Percentiles rank a stretch among this genome's conserved stretches.
phyloP scores from a whole-genome alignment of 2,329 filamentous ascomycete genomes.

The Penicillium sp. region DNA sequence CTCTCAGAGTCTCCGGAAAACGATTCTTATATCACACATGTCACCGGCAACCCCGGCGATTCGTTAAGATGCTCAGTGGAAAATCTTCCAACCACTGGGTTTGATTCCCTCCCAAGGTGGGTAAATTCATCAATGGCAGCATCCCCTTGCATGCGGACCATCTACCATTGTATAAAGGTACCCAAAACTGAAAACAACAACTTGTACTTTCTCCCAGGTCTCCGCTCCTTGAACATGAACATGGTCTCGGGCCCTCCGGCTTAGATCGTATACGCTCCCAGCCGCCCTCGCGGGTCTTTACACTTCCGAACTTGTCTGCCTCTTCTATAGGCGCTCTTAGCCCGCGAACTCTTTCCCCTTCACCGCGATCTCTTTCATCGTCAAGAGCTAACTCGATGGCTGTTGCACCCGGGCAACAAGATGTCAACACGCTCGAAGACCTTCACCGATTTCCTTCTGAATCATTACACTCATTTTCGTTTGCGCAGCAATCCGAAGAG shows the following conservation, averaged over 20 bases:
- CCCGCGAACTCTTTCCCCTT: constrained; percentile 70
- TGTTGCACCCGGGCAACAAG: constrained; percentile 66
- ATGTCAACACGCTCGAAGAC: constrained; percentile 80
- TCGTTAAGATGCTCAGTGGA: constrained; percentile 78
- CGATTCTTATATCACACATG: constrained; percentile 50
- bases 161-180: constrained; percentile 13
- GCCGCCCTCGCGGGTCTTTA: constrained; percentile 67
- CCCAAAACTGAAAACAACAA: constrained; percentile 21
- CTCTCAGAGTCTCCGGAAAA: constrained; percentile 43
- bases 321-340: constrained; percentile 65
- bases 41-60: constrained; percentile 58
- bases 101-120: constrained; percentile 77
- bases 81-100: constrained; percentile 64
- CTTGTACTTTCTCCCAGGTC: constrained; percentile 60
- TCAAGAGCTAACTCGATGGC: constrained; percentile 59
- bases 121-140: constrained; percentile 36
- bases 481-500: constrained; percentile 93
- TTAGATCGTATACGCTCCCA: constrained; percentile 93
- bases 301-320: constrained; percentile 67
- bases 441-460: constrained; percentile 91
- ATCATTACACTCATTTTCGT: constrained; percentile 97
- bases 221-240: constrained; percentile 85
- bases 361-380: constrained; percentile 68
- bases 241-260: constrained; percentile 82
- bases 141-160: constrained; percentile 26